Evolutionary conservation across 345 rosid genomes (phyloP), one percentile per base, ranked within the genome.

Genomic region (Murraya paniculata): DNA sequence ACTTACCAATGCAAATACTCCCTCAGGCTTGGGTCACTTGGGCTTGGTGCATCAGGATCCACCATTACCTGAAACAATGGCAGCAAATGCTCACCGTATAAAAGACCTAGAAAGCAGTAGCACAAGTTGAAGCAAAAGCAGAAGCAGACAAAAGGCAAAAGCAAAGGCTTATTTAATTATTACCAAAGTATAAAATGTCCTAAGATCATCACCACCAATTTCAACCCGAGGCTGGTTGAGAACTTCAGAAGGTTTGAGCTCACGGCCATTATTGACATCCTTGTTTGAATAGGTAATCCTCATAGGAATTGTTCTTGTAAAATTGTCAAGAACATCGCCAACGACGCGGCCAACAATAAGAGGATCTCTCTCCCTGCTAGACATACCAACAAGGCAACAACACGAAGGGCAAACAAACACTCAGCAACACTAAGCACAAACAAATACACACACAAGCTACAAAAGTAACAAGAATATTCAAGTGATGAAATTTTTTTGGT

Each of bases 11-110:
- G 92, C 86, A 90, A 78, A 77, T 91, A 91, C 76, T 90, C 95
- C 64, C 87, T 81, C 6, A 88, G 84, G 77, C 28, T 76, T 2
- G 93, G 95, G 35, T 90, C 88, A 69, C 95, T 90, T 19, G 95
- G 93, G 81, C 90, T 91, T 30, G 95, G 93, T 5, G 95, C 91
- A 78, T 91, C 93, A 38, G 95, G 93, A 75, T 91, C 95, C 39
- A 90, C 92, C 95, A 91, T 87, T 28, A 88, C 89, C 92, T 91
- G 80, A 73, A 80, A 50, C 71, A 76, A 33, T 16, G 14, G 55
- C 1, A n/a, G 10, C 9, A 25, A 35, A 31, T 13, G 22, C 2
- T 33, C 8, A n/a, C 39, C 31, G 9, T 8, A 73, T 11, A 6
- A 56, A 71, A 64, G 35, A 35, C 57, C 53, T 62, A 39, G 38